Conservation (phyloP, 495 filamentous ascomycete species). For the Penicillium cataractarum region DNA sequence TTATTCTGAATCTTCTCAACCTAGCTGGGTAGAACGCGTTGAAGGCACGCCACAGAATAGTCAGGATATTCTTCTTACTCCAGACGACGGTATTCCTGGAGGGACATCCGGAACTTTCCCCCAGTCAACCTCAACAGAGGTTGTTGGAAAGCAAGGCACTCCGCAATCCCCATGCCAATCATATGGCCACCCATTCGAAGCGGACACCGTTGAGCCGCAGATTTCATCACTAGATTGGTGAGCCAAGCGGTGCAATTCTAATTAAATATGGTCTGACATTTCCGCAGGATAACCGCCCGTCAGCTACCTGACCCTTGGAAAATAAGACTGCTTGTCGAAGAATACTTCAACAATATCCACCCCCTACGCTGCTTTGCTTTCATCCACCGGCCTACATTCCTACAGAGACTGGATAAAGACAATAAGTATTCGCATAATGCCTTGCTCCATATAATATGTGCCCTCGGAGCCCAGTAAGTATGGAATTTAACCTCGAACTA, state of each 20-base stretch:
- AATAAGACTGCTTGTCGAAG: constrained; percentile 32
- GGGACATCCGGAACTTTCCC: background rate
- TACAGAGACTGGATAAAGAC: constrained; percentile 34
- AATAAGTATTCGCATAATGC: constrained; percentile 22
- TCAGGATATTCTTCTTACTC: background rate
- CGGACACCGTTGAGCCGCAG: constrained; percentile 2
- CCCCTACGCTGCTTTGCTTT: constrained; percentile 42
- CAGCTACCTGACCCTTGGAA: constrained; percentile 28
- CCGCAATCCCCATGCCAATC: constrained; percentile 9
- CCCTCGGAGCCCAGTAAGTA: constrained; percentile 41
- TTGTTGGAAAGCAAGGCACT: background rate
- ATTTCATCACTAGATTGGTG: constrained; percentile 17
- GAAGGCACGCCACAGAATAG: constrained; percentile 1
- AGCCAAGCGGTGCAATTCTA: no score
- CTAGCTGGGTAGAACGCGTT: constrained; percentile 32
- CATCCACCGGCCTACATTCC: constrained; percentile 40
- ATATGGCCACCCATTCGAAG: background rate
- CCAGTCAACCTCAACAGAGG: background rate
- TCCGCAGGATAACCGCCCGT: constrained; percentile 23
- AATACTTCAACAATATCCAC: constrained; percentile 44
- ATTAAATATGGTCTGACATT: no score
- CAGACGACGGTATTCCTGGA: background rate
- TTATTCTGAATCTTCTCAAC: constrained; percentile 35
- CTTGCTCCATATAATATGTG: constrained; percentile 41
- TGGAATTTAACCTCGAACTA: background rate